Conservation (phyloP, 2,329 filamentous ascomycete species). For the Verticillium zaregamsianum region DNA sequence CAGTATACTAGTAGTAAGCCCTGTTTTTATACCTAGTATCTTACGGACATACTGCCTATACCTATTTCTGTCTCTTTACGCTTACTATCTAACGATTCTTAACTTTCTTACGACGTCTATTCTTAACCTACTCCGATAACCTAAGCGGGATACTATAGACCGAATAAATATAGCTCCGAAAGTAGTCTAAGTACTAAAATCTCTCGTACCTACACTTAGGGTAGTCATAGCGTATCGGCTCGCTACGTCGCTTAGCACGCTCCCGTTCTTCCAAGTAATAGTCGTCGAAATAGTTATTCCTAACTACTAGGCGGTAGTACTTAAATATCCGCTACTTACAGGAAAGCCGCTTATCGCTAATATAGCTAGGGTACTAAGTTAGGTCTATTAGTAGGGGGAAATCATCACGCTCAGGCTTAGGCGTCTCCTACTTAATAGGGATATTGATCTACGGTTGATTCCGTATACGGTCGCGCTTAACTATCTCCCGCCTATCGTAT, state of each 20-base stretch:
- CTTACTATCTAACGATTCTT: background rate
- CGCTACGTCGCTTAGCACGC: background rate
- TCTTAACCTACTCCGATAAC: background rate
- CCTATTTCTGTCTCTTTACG: background rate
- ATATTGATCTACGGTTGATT: background rate
- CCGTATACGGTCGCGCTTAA: slow-evolving; percentile 6
- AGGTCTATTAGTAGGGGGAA: slow-evolving; percentile 15
- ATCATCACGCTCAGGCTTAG: slow-evolving; percentile 4
- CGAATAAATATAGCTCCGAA: background rate
- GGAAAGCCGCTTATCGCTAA: slow-evolving; percentile 11
- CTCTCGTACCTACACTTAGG: background rate
- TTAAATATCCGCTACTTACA: slow-evolving; percentile 11
- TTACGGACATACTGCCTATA: too few species aligned
- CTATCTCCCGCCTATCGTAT: slow-evolving; percentile 16
- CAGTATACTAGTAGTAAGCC: too few species aligned
- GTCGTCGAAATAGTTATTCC: slow-evolving; percentile 19
- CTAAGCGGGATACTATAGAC: background rate
- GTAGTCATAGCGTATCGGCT: background rate
- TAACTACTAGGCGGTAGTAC: slow-evolving; percentile 10
- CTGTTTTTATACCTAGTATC: too few species aligned
- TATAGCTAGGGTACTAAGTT: slow-evolving; percentile 14
- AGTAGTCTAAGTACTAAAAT: background rate
- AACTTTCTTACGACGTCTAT: background rate
- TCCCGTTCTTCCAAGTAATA: slow-evolving; percentile 11
- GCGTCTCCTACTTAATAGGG: slow-evolving; percentile 5